Evolutionary conservation across 1,284 basidiomycete genomes (phyloP), one percentile per base, ranked within the genome.

Genomic region (Leccinum subrobustum): DNA sequence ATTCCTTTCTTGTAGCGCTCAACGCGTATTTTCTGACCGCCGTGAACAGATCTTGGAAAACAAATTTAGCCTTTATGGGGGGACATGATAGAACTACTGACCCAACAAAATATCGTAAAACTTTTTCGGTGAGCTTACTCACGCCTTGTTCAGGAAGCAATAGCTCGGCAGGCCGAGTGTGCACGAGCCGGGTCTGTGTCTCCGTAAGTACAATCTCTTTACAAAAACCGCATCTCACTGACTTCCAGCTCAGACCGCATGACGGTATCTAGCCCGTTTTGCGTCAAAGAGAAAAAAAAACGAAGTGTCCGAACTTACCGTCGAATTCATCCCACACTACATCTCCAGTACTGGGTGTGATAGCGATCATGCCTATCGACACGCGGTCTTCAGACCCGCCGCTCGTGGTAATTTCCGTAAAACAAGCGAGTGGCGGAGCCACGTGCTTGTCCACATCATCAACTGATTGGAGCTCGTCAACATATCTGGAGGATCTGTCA

Each of bases 311-410:
- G 4, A 58, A 60, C 70, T 60, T 64, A 89, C 92, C 93, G 57
- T 90, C 82, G 70, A 95, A 97, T 64, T 92, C 86, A 68, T 99
- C 96, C 85, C 93, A 98, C 1, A 95, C 79, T 2, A 98, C 88
- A 65, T 96, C 92, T 1, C 96, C 96, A 0, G 95, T 97, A 56
- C 88, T 88, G 0, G 95, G 92, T 57, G 88, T 87, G 16, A 98
- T 88, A 18, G 87, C 85, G 53, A 97, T 82, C 71, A 98, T 78
- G 1, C 88, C 90, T 52, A 98, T 82, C 5, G 72, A 76, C 1
- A 92, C 84, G 27, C 78, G 76, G 51, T 88, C 87, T 60, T 86
- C 85, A 0, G 75, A 68, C 4, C 78, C 73, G 9, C 65, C 69
- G 12, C 70, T 63, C 58, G 77, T 78, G 1, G 75, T 73, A 59